phyloP scores from a whole-genome alignment of 768 basidiomycete genomes.

The Suillus luteus region DNA sequence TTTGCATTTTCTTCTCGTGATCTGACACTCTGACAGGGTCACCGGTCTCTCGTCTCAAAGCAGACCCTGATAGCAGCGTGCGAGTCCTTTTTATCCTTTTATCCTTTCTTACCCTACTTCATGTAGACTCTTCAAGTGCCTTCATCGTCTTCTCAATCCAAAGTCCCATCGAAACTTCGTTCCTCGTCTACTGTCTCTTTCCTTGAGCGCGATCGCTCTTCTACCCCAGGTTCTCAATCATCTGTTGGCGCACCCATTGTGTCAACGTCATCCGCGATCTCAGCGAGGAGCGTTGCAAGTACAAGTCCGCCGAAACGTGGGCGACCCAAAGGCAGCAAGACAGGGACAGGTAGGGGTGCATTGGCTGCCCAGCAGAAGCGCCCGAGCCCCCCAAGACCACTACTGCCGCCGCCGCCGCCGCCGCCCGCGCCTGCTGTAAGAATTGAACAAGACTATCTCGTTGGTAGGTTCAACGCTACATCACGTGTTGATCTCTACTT shows the following conservation, averaged over 20 bases:
- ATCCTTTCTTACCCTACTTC: constrained; percentile 9
- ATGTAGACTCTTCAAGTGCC: constrained; percentile 47
- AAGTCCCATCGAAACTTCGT: constrained; percentile 75
- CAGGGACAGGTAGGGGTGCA: constrained; percentile 35
- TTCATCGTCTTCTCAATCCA: constrained; percentile 54
- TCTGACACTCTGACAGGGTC: constrained; percentile 44
- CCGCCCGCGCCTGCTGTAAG: constrained; percentile 40
- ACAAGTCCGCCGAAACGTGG: constrained; percentile 55
- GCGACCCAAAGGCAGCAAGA: constrained; percentile 42
- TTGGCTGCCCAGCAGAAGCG: constrained; percentile 33
- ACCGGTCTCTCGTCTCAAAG: constrained; percentile 62
- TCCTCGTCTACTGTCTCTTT: constrained; percentile 69
- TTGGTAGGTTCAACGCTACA: constrained; percentile 47
- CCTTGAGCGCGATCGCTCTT: constrained; percentile 52
- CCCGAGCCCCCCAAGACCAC: constrained; percentile 49
- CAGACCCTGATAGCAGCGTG: constrained; percentile 45
- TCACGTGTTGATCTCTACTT: background rate
- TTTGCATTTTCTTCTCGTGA: constrained; percentile 10
- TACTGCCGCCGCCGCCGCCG: constrained; percentile 44
- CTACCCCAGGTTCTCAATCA: constrained; percentile 48
- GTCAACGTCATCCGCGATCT: constrained; percentile 50
- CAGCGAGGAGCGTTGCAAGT: constrained; percentile 50
- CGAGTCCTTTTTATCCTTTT: constrained; percentile 44
- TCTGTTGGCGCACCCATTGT: constrained; percentile 43
- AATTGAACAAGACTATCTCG: constrained; percentile 58